Evolutionary conservation across 305 asterid genomes (phyloP).

Genomic region (Ajuga reptans): DNA sequence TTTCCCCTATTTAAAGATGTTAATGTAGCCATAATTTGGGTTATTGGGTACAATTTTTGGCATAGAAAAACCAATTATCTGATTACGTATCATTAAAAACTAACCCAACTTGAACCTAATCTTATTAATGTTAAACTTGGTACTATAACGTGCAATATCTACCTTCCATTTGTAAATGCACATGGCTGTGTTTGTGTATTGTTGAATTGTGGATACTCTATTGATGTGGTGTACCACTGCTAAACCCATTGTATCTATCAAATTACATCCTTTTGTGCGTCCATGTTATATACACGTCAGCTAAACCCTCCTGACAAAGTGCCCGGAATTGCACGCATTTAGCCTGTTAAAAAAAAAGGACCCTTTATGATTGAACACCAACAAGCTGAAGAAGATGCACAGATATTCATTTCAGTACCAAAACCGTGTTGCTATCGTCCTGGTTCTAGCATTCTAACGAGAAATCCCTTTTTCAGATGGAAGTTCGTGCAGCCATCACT

Average conservation of each 20-base stretch:
- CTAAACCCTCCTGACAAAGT: neutral
- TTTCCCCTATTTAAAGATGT: neutral
- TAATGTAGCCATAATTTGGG: neutral
- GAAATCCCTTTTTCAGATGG: constrained; percentile 52
- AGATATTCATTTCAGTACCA: no score
- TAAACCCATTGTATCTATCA: neutral
- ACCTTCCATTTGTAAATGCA: neutral
- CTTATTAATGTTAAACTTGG: no score
- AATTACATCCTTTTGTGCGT: neutral
- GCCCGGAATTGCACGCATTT: no score
- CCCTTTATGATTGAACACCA: neutral
- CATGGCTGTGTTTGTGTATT: neutral
- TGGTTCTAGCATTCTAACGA: constrained; percentile 8
- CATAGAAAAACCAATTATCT: no score
- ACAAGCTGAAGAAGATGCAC: neutral
- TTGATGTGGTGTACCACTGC: neutral
- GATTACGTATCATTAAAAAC: no score
- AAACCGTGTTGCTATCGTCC: neutral
- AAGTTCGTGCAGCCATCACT: constrained; percentile 79
- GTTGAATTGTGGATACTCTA: neutral
- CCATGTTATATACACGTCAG: neutral
- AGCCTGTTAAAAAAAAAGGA: no score
- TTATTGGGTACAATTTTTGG: neutral
- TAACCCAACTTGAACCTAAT: no score
- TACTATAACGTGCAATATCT: neutral